These are phyloP conservation scores for Citropsis articulata DNA, from an alignment of 345 rosid species.

Conservation along the genomic window DNA sequence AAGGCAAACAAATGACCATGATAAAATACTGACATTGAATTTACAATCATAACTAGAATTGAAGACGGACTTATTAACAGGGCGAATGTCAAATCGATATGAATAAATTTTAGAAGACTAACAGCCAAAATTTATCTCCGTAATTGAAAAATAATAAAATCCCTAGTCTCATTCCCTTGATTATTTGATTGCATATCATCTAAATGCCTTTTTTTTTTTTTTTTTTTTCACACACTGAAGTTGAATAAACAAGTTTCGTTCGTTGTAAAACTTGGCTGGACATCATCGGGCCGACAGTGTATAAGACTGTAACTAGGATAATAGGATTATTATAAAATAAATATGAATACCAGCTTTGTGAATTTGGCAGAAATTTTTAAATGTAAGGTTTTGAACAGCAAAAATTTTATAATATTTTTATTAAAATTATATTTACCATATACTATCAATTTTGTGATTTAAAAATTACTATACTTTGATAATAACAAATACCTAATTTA, in stretches of 20 bases:
- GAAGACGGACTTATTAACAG: not conserved
- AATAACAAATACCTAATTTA: no score
- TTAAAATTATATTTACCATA: no score
- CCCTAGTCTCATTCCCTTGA: not conserved
- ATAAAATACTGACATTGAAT: slow-evolving; percentile 17
- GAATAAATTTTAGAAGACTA: slow-evolving; percentile 9
- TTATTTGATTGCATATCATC: slow-evolving; percentile 7
- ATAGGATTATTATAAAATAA: no score
- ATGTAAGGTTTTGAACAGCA: no score
- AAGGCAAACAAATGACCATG: not conserved
- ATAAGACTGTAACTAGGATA: no score
- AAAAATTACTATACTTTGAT: no score
- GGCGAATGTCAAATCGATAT: slow-evolving; percentile 6
- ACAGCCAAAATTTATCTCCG: not conserved
- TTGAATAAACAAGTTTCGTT: not conserved
- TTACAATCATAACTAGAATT: slow-evolving; percentile 6
- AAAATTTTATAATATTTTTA: no score
- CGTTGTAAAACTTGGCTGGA: not conserved
- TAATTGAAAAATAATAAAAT: not conserved
- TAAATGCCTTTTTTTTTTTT: no score
- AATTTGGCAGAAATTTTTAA: no score
- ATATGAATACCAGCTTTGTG: no score
- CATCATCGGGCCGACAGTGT: not conserved
- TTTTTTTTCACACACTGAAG: not conserved
- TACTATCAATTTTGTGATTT: no score